Conservation (phyloP, 345 rosid genomes). For the Iberis pinnata region DNA sequence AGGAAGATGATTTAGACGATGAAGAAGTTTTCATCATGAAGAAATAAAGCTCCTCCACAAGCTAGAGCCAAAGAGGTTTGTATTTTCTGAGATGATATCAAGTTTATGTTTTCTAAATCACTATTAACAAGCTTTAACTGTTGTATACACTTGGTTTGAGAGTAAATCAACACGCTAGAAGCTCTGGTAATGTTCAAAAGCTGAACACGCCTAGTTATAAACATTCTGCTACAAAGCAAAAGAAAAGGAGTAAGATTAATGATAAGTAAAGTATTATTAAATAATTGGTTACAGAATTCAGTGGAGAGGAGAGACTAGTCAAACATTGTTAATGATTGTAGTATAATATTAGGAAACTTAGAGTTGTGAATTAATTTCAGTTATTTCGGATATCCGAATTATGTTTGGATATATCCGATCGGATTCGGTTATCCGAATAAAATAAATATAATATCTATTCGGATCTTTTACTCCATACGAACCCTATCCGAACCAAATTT, state of each 20-base stretch:
- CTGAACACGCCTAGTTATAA: constrained; percentile 88
- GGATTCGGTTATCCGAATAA: no score
- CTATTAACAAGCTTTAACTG: no score
- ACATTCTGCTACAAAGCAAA: constrained; percentile 98
- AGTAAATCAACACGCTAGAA: constrained; percentile 57
- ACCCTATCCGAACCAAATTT: no score
- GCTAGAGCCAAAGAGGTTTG: constrained; percentile 46
- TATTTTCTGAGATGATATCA: background rate
- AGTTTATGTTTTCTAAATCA: no score
- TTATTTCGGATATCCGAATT: no score
- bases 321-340: constrained; percentile 4
- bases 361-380: no score
- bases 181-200: constrained; percentile 57
- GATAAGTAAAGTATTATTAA: constrained; percentile 50
- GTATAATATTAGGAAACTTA: no score
- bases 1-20: constrained; percentile 61
- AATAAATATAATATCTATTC: no score
- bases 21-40: constrained; percentile 68
- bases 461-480: no score
- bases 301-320: background rate
- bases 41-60: constrained; percentile 55
- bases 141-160: constrained; percentile 56
- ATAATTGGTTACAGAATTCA: background rate
- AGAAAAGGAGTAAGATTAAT: constrained; percentile 93
- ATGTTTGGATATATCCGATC: no score